Base-by-base conservation (phyloP, 2,329 filamentous ascomycete genomes). In the Aureobasidium sp. region DNA sequence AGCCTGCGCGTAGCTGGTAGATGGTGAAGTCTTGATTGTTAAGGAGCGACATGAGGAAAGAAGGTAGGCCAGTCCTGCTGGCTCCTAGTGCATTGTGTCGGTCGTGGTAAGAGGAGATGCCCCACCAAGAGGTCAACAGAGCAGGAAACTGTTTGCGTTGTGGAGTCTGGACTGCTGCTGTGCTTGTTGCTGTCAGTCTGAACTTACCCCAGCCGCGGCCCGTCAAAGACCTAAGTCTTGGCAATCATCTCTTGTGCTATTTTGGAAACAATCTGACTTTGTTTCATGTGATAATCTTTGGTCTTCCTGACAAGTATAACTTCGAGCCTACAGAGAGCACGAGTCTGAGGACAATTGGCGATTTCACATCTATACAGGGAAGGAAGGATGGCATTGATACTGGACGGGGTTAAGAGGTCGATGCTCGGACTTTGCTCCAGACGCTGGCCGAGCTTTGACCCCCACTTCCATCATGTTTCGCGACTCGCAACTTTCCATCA, bases 221-320 rank as follows among this genome's bases (percentile, higher is more conserved):
- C 51, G 51, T 39, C n/a, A 32, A 11, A 13, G 27, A 21, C 21
- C 2, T 10, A 7, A 7, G 51, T 21, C 51, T 54, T 54, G 51
- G 51, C 51, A 16, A 8, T 54, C 16, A 14, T n/a, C 3, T 32
- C 9, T 3, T 11, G 14, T 29, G 39, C 51, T 54, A 54, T 54
- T 42, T 32, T 34, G 14, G 29, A 34, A 39, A 50, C 16, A 34
- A 5, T 10, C 27, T 6, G 16, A 25, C 44, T 14, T 27, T 16
- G 14, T 16, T n/a, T 30, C 25, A 7, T 13, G 1, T 1, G 27
- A 3, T 27, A 4, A 16, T 30, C 2, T 37, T 14, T 14, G 88
- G 96, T 71, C 86, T 90, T 29, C 89, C 91, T 3, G 90, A 91
- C 63, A 97, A 97, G 9, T 91, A 96, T 75, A 94, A 84, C 69